Conservation (phyloP, 129 eudicot species). For the Scalesia atractyloides region DNA sequence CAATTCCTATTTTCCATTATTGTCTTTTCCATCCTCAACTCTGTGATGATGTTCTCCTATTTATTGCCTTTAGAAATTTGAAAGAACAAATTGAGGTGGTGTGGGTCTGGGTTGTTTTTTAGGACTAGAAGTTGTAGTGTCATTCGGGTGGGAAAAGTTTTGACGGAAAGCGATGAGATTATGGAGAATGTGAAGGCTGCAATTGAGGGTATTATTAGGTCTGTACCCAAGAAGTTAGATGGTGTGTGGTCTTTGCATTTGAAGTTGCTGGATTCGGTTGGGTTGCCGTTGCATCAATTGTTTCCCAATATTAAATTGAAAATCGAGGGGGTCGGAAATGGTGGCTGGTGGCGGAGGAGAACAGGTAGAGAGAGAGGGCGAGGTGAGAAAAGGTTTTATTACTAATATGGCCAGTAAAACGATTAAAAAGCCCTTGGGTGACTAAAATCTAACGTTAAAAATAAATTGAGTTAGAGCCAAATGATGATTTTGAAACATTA, state of each 20-base stretch:
- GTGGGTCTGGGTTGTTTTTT: constrained; percentile 49
- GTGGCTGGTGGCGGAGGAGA: no score
- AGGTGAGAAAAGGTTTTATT: no score
- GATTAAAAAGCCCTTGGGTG: no score
- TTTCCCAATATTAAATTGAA: constrained; percentile 74
- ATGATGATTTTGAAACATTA: no score
- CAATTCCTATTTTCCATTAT: no score
- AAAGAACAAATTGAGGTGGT: constrained; percentile 68
- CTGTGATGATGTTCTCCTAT: no score
- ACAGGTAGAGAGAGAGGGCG: no score
- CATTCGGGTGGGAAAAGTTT: constrained; percentile 55
- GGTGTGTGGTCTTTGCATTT: constrained; percentile 78
- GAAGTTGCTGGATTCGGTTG: constrained; percentile 75
- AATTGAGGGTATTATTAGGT: constrained; percentile 47
- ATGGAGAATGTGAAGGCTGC: constrained; percentile 70
- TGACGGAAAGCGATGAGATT: constrained; percentile 62
- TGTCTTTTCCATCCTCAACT: no score
- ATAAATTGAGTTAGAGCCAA: no score
- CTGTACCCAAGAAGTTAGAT: constrained; percentile 56
- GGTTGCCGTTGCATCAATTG: constrained; percentile 75
- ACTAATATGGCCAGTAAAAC: no score
- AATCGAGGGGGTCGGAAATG: constrained; percentile 41
- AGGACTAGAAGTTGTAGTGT: constrained; percentile 76
- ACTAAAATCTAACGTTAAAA: no score
- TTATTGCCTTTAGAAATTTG: constrained; percentile 63